phyloP scores from a whole-genome alignment of 2,329 filamentous ascomycete species.

The Neonectria coccinea region DNA sequence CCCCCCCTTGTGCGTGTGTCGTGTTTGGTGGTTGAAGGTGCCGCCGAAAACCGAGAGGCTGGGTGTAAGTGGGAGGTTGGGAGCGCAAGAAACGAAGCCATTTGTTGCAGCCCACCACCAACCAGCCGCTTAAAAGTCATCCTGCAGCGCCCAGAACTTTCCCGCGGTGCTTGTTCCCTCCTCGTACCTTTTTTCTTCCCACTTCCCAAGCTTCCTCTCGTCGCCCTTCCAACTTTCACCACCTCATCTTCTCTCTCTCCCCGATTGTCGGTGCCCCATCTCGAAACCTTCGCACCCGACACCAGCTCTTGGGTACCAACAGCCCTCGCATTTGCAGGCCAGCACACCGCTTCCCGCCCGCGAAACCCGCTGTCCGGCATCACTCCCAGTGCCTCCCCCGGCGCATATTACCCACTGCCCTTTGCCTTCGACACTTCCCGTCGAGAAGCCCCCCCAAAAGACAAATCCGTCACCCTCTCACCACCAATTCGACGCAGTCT shows the following conservation, averaged over 20 bases:
- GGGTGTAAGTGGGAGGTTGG: constrained; percentile 54
- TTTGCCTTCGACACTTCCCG: neutral
- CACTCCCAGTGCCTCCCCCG: constrained; percentile 28
- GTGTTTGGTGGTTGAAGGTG: constrained; percentile 31
- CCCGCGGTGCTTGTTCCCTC: constrained; percentile 34
- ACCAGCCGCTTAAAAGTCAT: constrained; percentile 49
- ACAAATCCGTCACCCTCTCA: neutral
- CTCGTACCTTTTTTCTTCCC: constrained; percentile 26
- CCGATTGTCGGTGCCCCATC: neutral
- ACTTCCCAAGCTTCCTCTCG: constrained; percentile 18
- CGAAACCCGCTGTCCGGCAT: constrained; percentile 37
- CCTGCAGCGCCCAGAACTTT: constrained; percentile 47
- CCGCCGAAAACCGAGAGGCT: constrained; percentile 47
- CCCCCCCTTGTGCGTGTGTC: constrained; percentile 16
- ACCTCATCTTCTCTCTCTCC: neutral
- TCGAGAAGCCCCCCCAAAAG: neutral
- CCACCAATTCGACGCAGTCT: neutral
- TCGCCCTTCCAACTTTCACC: constrained; percentile 9
- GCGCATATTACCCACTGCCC: neutral
- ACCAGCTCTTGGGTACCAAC: constrained; percentile 20
- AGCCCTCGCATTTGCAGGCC: constrained; percentile 24
- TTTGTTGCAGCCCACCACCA: constrained; percentile 40
- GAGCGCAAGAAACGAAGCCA: constrained; percentile 41
- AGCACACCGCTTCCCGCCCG: constrained; percentile 22
- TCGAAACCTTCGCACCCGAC: constrained; percentile 9